These are phyloP conservation scores for Tilletia walkeri DNA, from an alignment of 1,284 basidiomycete genomes.

Conservation along the genomic window DNA sequence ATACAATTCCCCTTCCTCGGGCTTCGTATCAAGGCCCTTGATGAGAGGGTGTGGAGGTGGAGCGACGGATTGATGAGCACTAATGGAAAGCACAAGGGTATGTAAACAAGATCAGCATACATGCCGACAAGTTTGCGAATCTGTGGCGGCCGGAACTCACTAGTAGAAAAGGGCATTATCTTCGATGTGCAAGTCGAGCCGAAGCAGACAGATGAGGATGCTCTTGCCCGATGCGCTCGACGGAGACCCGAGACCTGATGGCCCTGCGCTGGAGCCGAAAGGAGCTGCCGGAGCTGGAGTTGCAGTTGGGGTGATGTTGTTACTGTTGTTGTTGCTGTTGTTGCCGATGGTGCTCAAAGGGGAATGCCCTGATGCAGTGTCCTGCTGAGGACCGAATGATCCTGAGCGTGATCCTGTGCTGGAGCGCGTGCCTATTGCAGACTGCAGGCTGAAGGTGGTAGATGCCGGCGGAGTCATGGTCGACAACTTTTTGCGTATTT, in stretches of 20 bases:
- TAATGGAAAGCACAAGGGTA: neutral
- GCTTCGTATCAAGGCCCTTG: neutral
- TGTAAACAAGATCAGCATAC: neutral
- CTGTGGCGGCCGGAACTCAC: conserved; percentile 18
- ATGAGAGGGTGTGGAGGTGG: conserved; percentile 1
- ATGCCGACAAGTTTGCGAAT: neutral
- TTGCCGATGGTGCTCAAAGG: too few species aligned
- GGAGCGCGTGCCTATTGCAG: neutral
- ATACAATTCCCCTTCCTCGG: conserved; percentile 39
- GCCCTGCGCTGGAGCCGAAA: neutral
- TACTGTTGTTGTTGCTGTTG: neutral
- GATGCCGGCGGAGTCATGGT: too few species aligned
- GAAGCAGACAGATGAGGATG: conserved; percentile 45
- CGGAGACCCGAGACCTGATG: neutral
- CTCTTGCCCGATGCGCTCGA: neutral
- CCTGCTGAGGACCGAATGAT: conserved; percentile 14
- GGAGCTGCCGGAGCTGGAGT: neutral
- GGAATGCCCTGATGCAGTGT: neutral
- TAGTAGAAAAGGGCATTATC: conserved; percentile 61
- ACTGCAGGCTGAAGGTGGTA: too few species aligned
- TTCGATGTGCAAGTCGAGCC: conserved; percentile 53
- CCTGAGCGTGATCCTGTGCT: neutral
- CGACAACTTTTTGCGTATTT: too few species aligned
- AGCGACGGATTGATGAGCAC: conserved; percentile 16
- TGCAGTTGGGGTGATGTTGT: neutral